Base-by-base conservation (phyloP, 129 eudicot genomes). In the Centaurea solstitialis region DNA sequence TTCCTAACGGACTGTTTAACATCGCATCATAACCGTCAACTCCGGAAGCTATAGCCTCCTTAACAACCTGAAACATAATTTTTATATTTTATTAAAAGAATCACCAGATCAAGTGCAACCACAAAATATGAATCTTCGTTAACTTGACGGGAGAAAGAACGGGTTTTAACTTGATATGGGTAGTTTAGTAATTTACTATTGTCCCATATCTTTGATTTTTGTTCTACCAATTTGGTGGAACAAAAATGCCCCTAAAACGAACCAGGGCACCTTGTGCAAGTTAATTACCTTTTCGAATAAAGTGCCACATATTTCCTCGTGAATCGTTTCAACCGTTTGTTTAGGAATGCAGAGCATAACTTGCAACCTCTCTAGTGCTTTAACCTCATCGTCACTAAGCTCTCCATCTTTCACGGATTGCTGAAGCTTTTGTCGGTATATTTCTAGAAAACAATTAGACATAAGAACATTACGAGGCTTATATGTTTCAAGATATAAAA, bases 321-420 rank as follows among this genome's bases (percentile, higher is more conserved):
- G 95, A 71, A 91, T 90, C 80, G 88, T 86, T 81, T 91, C 99
- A 78, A 93, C 98, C 40, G 91, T 89, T 89, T 91, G 87, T 77
- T 87, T 92, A 18, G 92, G 98, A 69, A 96, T 85, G 81, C 99
- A 96, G 79, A 96, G 92, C 98, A 96, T 80, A 72, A 96, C 88
- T 81, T 94, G 95, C 81, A 91, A 68, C 78, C 87, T 90, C 75
- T 93, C 92, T 72, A 96, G 85, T 7, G 95, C 83, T 68, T 89
- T 81, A 38, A 96, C 95, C 79, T 91, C 91, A 11, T 87, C 90
- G 43, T 93, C 98, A 78, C 89, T 91, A 61, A 96, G 90, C 80
- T 86, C 95, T 74, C 98, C 98, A 82, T 87, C 88, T 79, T 86
- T 88, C 81, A 89, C 94, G 30, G 74, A 83, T 75, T 89, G 92